Evolutionary conservation across 2,329 filamentous ascomycete genomes (phyloP).

Genomic region (Penicillium sp.): DNA sequence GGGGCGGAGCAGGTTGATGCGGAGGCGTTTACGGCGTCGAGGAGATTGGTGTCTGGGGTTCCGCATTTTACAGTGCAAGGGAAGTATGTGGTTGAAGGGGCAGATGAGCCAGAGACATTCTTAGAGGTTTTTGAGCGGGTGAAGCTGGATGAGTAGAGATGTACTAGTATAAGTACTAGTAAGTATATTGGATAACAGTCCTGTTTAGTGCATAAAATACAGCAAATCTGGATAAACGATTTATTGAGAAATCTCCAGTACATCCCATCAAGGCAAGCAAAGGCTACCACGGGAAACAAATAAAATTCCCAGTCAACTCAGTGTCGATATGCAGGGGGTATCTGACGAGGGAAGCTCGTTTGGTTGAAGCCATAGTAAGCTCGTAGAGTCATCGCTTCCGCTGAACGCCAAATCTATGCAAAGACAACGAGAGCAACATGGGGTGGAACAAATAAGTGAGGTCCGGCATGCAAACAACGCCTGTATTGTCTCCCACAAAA

Average conservation of each 20-base stretch:
- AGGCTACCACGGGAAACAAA: background rate
- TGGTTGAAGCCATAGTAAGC: background rate
- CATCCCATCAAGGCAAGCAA: background rate
- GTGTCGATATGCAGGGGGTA: background rate
- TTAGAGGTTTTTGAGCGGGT: constrained; percentile 65
- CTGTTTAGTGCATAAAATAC: background rate
- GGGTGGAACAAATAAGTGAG: background rate
- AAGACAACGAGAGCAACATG: constrained; percentile 8
- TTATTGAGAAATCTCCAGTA: background rate
- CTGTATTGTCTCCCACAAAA: background rate
- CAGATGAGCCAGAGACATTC: constrained; percentile 69
- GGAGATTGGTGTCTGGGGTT: constrained; percentile 64
- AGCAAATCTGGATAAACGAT: background rate
- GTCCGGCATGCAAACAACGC: background rate
- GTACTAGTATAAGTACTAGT: background rate
- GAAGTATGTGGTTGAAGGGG: constrained; percentile 66
- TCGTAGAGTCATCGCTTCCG: constrained; percentile 6
- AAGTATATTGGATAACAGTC: background rate
- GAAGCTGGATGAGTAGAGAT: constrained; percentile 42
- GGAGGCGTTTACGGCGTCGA: constrained; percentile 55
- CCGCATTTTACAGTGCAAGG: constrained; percentile 74
- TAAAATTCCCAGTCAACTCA: background rate
- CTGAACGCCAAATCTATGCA: constrained; percentile 19
- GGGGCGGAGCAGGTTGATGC: constrained; percentile 60
- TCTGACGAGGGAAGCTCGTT: constrained; percentile 1